Base-by-base conservation (phyloP, 164 flowering plant species). In the Sedum album region DNA sequence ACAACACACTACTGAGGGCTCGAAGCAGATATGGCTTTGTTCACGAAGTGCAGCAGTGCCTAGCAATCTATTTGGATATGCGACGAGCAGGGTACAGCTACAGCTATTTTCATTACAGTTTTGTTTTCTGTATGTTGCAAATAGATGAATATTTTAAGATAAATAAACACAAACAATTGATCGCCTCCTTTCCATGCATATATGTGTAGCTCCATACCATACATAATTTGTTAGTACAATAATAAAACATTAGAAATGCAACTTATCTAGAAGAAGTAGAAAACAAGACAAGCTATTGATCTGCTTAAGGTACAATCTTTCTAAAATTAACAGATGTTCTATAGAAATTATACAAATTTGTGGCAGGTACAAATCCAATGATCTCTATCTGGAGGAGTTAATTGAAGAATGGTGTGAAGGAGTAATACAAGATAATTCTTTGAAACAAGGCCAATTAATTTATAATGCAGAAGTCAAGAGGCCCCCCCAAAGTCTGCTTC, bases 401-500 rank as follows among this genome's bases (percentile, higher is more conserved):
- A 80, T 90, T 31, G 98, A 86, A 77, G 98, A 90, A 73, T 93
- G 96, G 98, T 88, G 96, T 76, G 98, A 93, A 85, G 98, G 90
- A 63, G 92, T 88, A 14, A 75, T 93, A 73, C 85, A 82, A 68
- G 78, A 73, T 28, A 79, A 76, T 70, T 68, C 70, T 71, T 72
- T 62, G 53, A 76, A 72, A n/a, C 78, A 75, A 76, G 74, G 72
- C 46, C 76, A 73, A 49, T 14, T 48, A 60, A 67, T 31, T 66
- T 33, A 31, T 51, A 66, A 69, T 64, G 71, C 67, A 76, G 51
- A 77, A 51, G 76, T 76, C 67, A 66, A 46, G 48, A 77, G 75
- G 64, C 78, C 77, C 38, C 68, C 85, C 67, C 82, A 75, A 44
- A 81, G 83, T 73, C 67, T 85, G 68, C 82, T 93, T 72, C 87